Base-by-base conservation (phyloP, 768 basidiomycete species). In the Melanogaster broomeanus region DNA sequence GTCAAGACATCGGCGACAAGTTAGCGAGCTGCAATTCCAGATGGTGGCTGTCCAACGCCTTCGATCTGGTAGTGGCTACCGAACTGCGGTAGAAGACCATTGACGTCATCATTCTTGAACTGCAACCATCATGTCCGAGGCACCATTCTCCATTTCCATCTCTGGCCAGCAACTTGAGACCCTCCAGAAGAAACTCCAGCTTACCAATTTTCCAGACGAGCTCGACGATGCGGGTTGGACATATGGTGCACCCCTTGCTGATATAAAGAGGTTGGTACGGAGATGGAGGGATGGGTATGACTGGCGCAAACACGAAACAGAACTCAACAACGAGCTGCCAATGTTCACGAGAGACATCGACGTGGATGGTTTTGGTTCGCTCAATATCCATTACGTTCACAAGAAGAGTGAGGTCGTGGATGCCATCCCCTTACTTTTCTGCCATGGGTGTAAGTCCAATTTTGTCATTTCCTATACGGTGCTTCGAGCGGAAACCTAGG, bases 331-430 rank as follows among this genome's bases (percentile, higher is more conserved):
- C 3, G 73, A 76, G 40, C 53, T 86, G 1, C 79, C 82, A 2
- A 81, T 82, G 65, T 85, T 79, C 60, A 83, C 76, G 1, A 63
- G 72, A 16, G 76, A 79, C 37, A 74, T 85, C 25, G 62, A 71
- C 2, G 74, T 84, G 2, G 76, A 76, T 11, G 73, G 70, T 3
- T 76, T 76, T 49, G 80, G 75, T 0, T 61, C 68, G 5, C 65
- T 83, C 38, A 76, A 79, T 51, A 75, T 84, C 6, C 83, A 87
- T 54, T 85, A 82, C 46, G 73, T 84, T 12, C 82, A 85, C 61
- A 71, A 80, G 64, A 74, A 69, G 62, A 83, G 82, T 58, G 49
- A 53, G 8, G 56, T 70, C 0, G 53, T 53, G 1, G 63, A 68
- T n/a, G 82, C 83, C 0, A 79, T 85, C 27, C 83, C 84, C 2